Conservation (phyloP, 164 flowering plant species). For the Umbilicus rupestris region DNA sequence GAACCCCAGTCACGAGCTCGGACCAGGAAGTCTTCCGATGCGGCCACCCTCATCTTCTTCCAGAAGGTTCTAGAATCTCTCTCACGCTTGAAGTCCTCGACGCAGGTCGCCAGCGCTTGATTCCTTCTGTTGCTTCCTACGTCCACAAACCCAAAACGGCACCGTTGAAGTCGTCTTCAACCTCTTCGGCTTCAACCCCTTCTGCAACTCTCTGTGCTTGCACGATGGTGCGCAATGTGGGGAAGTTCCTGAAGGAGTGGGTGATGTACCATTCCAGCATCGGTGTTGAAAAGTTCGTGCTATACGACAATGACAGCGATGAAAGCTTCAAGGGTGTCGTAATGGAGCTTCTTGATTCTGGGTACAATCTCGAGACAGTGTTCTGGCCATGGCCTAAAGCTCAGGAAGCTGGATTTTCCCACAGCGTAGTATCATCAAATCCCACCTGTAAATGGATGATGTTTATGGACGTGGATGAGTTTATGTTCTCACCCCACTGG, state of each 20-base stretch:
- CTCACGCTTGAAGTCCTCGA: conserved; percentile 31
- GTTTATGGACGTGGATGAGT: conserved; percentile 81
- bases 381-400: conserved; percentile 87
- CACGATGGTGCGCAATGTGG: conserved; percentile 79
- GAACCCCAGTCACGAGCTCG: conserved; percentile 53
- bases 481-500: conserved; percentile 23
- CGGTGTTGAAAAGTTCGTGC: conserved; percentile 60
- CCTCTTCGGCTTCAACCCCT: not conserved
- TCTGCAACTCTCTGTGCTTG: conserved; percentile 41
- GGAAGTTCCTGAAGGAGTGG: conserved; percentile 76
- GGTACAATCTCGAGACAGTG: conserved; percentile 31
- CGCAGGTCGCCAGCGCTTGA: conserved; percentile 11
- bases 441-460: conserved; percentile 64
- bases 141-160: conserved; percentile 18
- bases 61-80: conserved; percentile 14
- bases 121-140: conserved; percentile 63
- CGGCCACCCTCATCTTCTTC: conserved; percentile 29
- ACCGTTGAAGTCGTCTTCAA: not conserved
- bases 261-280: conserved; percentile 56
- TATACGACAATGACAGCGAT: conserved; percentile 82
- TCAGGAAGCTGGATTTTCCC: conserved; percentile 94
- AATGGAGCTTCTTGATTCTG: conserved; percentile 23
- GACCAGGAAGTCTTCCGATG: conserved; percentile 81
- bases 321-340: conserved; percentile 38
- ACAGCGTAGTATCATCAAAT: conserved; percentile 31